Evolutionary conservation across 495 filamentous ascomycete species (phyloP), one percentile per base, ranked within the genome.

Genomic region (Neurospora sublineolata): DNA sequence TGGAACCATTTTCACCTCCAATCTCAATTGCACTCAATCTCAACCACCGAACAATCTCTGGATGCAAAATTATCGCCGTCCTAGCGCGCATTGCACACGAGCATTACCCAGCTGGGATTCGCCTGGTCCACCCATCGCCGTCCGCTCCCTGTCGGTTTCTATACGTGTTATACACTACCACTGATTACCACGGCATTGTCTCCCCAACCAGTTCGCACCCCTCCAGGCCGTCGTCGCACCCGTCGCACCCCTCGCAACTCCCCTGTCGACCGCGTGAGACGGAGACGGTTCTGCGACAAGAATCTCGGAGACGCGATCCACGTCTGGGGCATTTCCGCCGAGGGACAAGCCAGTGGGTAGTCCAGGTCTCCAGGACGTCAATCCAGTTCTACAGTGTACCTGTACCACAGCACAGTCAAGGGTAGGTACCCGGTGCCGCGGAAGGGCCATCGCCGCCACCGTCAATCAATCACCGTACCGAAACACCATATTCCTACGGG

Each of bases 1-100:
- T 68, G 69, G 41, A 44, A 60, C 69, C 69, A 67, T 67, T 70
- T 58, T 70, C 52, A 64, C 44, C 69, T 58, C 41, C 27, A 70
- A 70, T 58, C 69, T 58, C 44, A 41, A 33, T 58, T 46, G 69
- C n/a, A 70, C 41, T 58, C 69, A 70, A 41, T 12, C 37, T 46
- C 40, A 6, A 33, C 23, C 38, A 41, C 41, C 69, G 69, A 46
- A 64, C 52, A 64, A 64, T 64, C 52, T 64, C 27, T 67, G 60
- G 70, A 68, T 18, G 52, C 52, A 33, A 64, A 64, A 64, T 64
- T 64, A 64, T 64, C 52, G 52, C 52, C 52, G 52, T 64, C 12
- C 52, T 64, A 60, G 52, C 52, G 52, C 52, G 52, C 39, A 40
- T 69, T 40, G n/a, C 68, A 40, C 23, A 23, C 64, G 41, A 39